Evolutionary conservation across 164 flowering plant genomes (phyloP).

Genomic region (Vitis rupestris): DNA sequence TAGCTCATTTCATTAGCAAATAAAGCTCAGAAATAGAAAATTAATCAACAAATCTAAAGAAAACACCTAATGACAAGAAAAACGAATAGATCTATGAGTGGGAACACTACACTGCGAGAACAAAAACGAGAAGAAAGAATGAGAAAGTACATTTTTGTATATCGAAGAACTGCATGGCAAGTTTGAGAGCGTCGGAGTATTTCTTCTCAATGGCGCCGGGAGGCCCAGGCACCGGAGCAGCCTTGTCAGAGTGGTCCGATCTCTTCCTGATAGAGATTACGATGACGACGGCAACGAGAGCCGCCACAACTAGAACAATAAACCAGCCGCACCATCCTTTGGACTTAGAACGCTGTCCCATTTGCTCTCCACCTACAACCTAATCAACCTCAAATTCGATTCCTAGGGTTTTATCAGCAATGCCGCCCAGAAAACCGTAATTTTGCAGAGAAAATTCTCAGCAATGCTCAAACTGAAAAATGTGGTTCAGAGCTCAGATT

Average conservation of each 20-base stretch:
- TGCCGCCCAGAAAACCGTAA: neutral
- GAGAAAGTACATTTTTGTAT: constrained; percentile 71
- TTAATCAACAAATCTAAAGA: neutral
- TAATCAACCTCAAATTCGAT: constrained; percentile 4
- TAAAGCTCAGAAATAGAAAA: neutral
- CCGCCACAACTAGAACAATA: constrained; percentile 43
- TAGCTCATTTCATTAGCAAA: neutral
- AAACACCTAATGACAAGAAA: neutral
- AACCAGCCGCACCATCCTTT: constrained; percentile 65
- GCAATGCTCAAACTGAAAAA: neutral
- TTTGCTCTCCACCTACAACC: constrained; percentile 7
- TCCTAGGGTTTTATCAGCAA: too few relatives aligned
- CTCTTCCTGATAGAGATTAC: constrained; percentile 41
- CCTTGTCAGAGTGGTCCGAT: constrained; percentile 15
- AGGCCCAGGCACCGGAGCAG: constrained; percentile 81
- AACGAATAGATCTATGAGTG: neutral
- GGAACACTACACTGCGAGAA: neutral
- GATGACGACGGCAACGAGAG: constrained; percentile 42
- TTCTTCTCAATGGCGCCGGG: constrained; percentile 70
- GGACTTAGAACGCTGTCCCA: constrained; percentile 50
- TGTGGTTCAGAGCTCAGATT: too few relatives aligned
- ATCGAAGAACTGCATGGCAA: constrained; percentile 83
- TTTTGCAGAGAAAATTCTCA: neutral
- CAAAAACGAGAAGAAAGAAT: neutral
- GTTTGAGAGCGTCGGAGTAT: constrained; percentile 66